Evolutionary conservation across 108 stramenopile genomes (phyloP).

Genomic region (Pseudonitzschia pungens): DNA sequence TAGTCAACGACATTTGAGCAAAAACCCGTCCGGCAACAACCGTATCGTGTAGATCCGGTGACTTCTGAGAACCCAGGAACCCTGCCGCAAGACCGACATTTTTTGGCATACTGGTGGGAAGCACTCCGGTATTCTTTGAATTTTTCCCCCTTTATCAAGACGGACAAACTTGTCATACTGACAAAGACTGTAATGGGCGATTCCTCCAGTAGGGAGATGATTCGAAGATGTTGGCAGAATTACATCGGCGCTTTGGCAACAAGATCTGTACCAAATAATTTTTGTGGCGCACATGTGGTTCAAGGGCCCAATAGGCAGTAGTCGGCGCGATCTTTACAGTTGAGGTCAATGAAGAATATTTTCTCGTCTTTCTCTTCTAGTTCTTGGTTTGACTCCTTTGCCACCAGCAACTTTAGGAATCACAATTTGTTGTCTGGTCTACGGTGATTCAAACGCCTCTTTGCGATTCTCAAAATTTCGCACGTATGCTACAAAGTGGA

Average conservation of each 20-base stretch:
- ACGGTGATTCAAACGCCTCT: background rate
- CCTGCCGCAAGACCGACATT: background rate
- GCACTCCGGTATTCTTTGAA: background rate
- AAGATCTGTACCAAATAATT: background rate
- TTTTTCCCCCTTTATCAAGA: background rate
- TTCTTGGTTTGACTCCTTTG: background rate
- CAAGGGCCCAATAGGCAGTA: background rate
- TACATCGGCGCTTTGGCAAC: background rate
- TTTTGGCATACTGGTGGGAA: background rate
- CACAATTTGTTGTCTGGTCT: background rate
- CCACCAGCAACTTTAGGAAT: background rate
- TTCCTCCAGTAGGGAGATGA: constrained; percentile 2
- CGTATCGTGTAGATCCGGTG: background rate
- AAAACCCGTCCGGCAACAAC: background rate
- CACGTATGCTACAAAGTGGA: background rate
- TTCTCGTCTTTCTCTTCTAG: background rate
- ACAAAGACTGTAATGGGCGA: constrained; percentile 3
- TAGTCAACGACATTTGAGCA: background rate
- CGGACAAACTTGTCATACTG: constrained; percentile 4
- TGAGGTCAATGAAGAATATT: background rate
- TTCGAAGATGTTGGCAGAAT: background rate
- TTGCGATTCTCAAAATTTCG: constrained; percentile 1
- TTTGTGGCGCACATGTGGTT: background rate
- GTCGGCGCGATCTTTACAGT: background rate
- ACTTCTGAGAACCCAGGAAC: background rate